Percentiles rank a stretch among this genome's conserved stretches.
Conservation (phyloP, 805 yeast genomes). For the Scheffersomyces ergatensis region DNA sequence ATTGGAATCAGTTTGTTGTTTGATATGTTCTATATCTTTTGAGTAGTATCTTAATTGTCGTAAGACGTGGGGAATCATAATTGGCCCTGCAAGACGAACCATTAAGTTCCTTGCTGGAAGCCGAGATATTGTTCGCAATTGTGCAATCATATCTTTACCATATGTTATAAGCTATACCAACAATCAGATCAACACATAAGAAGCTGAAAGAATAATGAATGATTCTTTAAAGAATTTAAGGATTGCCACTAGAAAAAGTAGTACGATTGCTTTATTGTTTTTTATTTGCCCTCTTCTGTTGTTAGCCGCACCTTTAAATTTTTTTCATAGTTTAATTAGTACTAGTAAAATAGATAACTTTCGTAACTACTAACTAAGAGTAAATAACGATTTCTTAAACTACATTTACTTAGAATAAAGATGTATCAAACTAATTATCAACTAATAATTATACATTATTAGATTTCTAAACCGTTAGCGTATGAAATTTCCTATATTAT, state of each 20-base stretch:
- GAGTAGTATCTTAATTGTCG: slow-evolving; percentile 4
- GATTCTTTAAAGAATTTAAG: no score
- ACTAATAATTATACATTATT: slow-evolving; percentile 15
- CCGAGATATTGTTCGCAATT: background rate
- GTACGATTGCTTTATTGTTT: no score
- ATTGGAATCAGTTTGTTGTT: slow-evolving; percentile 25
- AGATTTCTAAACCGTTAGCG: slow-evolving; percentile 25
- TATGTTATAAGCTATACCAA: background rate
- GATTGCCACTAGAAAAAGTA: no score
- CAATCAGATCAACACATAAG: no score
- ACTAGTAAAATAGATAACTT: no score
- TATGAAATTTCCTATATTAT: slow-evolving; percentile 5
- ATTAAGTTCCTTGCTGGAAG: background rate
- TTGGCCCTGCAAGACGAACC: background rate
- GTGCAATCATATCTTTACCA: background rate
- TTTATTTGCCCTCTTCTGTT: no score
- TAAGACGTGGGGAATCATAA: background rate
- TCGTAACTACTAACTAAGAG: no score
- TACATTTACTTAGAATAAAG: background rate
- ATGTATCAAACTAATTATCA: slow-evolving; percentile 32
- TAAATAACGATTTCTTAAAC: no score
- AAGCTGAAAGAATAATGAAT: no score
- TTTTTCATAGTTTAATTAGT: no score
- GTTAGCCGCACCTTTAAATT: no score
- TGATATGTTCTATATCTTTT: slow-evolving; percentile 29